Percentiles rank a stretch among this genome's conserved stretches.
Evolutionary conservation across 306 rosid genomes (phyloP).

Genomic region (Sindora glabra): DNA sequence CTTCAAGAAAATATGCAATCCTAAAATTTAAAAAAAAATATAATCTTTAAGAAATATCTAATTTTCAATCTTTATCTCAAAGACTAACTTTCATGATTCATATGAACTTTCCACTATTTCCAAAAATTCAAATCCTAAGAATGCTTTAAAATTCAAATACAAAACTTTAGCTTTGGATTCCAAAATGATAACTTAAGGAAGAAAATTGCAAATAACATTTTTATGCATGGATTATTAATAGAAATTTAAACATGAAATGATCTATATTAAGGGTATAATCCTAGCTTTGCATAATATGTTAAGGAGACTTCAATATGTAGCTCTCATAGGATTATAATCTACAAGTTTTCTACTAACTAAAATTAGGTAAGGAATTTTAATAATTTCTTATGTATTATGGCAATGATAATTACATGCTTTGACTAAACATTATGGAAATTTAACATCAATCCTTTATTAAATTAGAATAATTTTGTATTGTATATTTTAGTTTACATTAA

Average conservation of each 20-base stretch:
- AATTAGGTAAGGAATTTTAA: background rate
- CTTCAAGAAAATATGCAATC: no score
- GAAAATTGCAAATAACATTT: background rate
- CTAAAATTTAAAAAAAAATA: no score
- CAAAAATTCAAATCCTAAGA: background rate
- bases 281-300: background rate
- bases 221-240: background rate
- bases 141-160: background rate
- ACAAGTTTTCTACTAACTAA: background rate
- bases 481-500: no score
- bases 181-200: no score
- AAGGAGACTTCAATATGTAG: background rate
- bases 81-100: background rate
- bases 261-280: background rate
- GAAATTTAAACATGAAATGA: background rate
- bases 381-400: background rate
- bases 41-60: no score
- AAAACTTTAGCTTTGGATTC: no score
- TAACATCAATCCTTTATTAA: no score
- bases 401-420: no score
- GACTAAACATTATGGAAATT: no score
- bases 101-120: background rate
- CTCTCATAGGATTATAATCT: background rate
- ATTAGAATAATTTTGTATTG: no score
- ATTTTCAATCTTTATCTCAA: no score